These are phyloP conservation scores for Sclerotinia borealis DNA, from an alignment of 2,329 filamentous ascomycete species.

Conservation along the genomic window DNA sequence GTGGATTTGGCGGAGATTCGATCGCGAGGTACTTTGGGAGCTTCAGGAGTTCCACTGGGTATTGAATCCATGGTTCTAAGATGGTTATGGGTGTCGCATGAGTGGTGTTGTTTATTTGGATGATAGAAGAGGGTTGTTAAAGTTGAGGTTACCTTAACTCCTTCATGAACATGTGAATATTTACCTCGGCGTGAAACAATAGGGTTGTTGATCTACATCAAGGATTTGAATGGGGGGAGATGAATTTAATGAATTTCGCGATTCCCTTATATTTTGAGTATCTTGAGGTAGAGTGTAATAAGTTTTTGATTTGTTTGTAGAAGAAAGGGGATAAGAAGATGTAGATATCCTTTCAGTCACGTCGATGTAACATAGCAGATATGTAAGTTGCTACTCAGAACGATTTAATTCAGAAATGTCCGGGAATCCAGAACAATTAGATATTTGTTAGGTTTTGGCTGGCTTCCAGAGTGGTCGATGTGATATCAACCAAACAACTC, in stretches of 20 bases:
- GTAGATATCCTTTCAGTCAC: neutral
- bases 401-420: neutral
- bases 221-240: too few relatives aligned
- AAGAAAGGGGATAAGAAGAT: too few relatives aligned
- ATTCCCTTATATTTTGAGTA: neutral
- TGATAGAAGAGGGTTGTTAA: neutral
- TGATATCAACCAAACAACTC: too few relatives aligned
- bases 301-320: neutral
- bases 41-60: slow-evolving; percentile 16
- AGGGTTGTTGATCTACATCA: too few relatives aligned
- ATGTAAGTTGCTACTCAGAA: neutral
- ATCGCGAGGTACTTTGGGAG: slow-evolving; percentile 17
- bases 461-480: too few relatives aligned
- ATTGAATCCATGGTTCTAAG: slow-evolving; percentile 18
- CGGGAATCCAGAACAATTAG: neutral
- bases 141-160: neutral
- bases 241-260: neutral
- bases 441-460: too few relatives aligned
- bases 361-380: neutral
- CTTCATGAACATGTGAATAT: slow-evolving; percentile 10
- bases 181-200: slow-evolving; percentile 4
- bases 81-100: slow-evolving; percentile 3
- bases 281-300: neutral
- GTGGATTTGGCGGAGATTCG: slow-evolving; percentile 30
- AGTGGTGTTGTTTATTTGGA: neutral